Conservation (phyloP, 78 protist species). For the Tieghemostelium lacteum region DNA sequence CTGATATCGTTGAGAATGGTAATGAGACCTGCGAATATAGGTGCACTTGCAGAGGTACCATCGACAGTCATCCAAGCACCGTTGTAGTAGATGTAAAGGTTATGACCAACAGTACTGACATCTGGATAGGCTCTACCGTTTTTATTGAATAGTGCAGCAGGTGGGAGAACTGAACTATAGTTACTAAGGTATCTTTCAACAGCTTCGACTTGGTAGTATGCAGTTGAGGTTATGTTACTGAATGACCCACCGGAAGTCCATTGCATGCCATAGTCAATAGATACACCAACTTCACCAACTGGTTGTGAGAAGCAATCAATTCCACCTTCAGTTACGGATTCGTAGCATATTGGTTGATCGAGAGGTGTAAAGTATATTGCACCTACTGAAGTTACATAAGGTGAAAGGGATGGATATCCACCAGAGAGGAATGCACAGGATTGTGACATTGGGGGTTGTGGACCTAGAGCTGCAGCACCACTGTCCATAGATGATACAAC, state of each 20-base stretch:
- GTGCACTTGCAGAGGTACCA: slow-evolving; percentile 85
- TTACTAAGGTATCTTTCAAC: not conserved
- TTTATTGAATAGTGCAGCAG: not conserved
- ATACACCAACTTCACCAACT: slow-evolving; percentile 52
- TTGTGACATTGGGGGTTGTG: slow-evolving; percentile 29
- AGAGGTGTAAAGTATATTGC: slow-evolving; percentile 66
- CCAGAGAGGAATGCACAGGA: slow-evolving; percentile 56
- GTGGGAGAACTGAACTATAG: not conserved
- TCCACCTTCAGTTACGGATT: too few relatives aligned
- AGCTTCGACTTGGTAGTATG: not conserved
- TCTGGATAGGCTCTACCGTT: slow-evolving; percentile 3
- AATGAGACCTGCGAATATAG: slow-evolving; percentile 75
- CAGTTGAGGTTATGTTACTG: not conserved
- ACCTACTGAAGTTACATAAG: slow-evolving; percentile 74
- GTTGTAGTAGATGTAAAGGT: slow-evolving; percentile 19
- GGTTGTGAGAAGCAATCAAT: too few relatives aligned
- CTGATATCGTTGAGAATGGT: slow-evolving; percentile 62
- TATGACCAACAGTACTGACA: slow-evolving; percentile 38
- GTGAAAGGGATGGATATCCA: slow-evolving; percentile 71
- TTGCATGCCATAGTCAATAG: slow-evolving; percentile 58
- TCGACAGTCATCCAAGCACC: slow-evolving; percentile 51
- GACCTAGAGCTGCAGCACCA: slow-evolving; percentile 66
- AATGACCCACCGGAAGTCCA: slow-evolving; percentile 88
- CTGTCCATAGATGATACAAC: slow-evolving; percentile 67
- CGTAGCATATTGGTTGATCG: too few relatives aligned